These are phyloP conservation scores for Hura crepitans DNA, from an alignment of 441 rosid genomes.

Conservation along the genomic window DNA sequence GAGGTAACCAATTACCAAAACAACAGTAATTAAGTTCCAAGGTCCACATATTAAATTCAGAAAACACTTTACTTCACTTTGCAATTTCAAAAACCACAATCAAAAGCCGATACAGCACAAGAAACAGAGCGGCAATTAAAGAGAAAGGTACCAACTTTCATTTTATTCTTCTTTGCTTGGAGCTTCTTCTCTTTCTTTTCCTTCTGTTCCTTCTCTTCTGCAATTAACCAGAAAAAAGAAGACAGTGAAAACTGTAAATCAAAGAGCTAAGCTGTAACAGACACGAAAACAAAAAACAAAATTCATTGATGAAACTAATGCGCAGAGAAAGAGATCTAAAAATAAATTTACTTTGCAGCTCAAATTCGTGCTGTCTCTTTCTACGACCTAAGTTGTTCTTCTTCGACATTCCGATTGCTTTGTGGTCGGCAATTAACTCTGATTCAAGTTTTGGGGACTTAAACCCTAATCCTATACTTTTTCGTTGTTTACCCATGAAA, in stretches of 20 bases:
- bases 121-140: too few species aligned
- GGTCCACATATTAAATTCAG: not conserved
- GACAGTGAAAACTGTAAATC: not conserved
- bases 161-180: constrained; percentile 75
- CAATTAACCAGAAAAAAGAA: constrained; percentile 18
- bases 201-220: constrained; percentile 72
- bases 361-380: constrained; percentile 78
- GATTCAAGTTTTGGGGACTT: not conserved
- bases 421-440: not conserved
- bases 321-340: too few species aligned
- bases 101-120: not conserved
- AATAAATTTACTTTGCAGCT: constrained; percentile 51
- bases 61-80: not conserved
- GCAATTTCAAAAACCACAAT: not conserved
- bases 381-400: constrained; percentile 78
- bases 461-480: constrained; percentile 35
- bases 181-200: constrained; percentile 66
- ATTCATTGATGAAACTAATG: too few species aligned
- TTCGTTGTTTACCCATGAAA: not conserved
- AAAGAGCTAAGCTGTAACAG: not conserved
- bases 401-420: constrained; percentile 62
- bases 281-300: not conserved
- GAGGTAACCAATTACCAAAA: too few species aligned
- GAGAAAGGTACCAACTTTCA: constrained; percentile 56
- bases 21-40: not conserved